Percentiles rank a stretch among this genome's conserved stretches.
phyloP scores from a whole-genome alignment of 192 early-diverging fungal species.

The Cladochytrium replicatum region DNA sequence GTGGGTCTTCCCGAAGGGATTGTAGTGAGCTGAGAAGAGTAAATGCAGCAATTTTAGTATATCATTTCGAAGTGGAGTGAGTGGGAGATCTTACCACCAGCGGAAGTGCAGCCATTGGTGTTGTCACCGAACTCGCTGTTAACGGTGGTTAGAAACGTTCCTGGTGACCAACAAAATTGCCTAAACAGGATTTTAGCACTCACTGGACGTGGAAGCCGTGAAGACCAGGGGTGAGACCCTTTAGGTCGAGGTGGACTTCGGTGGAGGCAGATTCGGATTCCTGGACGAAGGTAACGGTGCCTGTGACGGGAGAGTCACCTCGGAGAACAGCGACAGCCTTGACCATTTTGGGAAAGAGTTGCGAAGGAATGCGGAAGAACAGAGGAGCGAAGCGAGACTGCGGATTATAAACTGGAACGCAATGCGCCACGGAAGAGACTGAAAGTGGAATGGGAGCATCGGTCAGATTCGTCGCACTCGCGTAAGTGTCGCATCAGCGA shows the following conservation, averaged over 20 bases:
- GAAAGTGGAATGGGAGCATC: too few relatives aligned
- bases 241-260: constrained; percentile 44
- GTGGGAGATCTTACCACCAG: constrained; percentile 35
- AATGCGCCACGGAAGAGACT: background rate
- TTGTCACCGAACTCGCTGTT: constrained; percentile 64
- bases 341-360: constrained; percentile 50
- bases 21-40: constrained; percentile 55
- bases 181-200: background rate
- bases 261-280: constrained; percentile 44
- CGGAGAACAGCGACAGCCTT: constrained; percentile 77
- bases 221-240: constrained; percentile 55
- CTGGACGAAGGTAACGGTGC: constrained; percentile 65
- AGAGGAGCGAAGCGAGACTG: too few relatives aligned
- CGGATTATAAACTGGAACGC: background rate
- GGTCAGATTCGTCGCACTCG: too few relatives aligned
- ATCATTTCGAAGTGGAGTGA: background rate
- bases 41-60: background rate
- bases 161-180: background rate
- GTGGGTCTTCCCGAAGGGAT: constrained; percentile 69
- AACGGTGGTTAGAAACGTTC: background rate
- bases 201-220: constrained; percentile 87
- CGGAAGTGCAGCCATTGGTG: constrained; percentile 74
- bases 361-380: constrained; percentile 1
- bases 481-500: too few relatives aligned
- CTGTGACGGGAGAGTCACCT: constrained; percentile 53